phyloP scores from a whole-genome alignment of 106 monocot genomes.

The Platanthera zijinensis region DNA sequence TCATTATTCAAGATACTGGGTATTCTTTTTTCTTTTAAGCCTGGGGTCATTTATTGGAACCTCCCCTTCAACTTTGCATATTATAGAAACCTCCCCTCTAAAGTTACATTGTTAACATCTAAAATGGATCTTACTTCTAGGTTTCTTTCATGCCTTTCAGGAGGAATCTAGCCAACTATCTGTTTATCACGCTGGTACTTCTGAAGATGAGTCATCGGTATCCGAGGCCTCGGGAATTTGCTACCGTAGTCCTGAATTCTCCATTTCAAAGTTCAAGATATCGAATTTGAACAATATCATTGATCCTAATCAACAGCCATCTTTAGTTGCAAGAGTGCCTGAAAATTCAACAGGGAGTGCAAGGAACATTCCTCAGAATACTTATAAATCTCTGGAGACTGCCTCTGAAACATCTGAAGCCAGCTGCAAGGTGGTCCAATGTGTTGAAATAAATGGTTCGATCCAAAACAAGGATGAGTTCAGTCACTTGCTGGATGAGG shows the following conservation, averaged over 20 bases:
- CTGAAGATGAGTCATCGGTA: constrained; percentile 45
- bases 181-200: constrained; percentile 13
- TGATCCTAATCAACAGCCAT: constrained; percentile 4
- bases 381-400: constrained; percentile 24
- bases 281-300: constrained; percentile 11
- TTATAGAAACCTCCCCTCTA: too few species aligned
- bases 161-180: constrained; percentile 19
- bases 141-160: not conserved
- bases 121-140: not conserved
- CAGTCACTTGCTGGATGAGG: constrained; percentile 18
- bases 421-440: constrained; percentile 71
- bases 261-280: constrained; percentile 10
- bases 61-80: too few species aligned
- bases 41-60: not conserved
- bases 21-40: not conserved
- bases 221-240: constrained; percentile 36
- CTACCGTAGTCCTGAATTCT: constrained; percentile 33
- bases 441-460: constrained; percentile 57
- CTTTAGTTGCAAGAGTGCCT: not conserved
- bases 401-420: constrained; percentile 42
- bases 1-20: constrained; percentile 10
- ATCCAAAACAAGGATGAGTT: constrained; percentile 30
- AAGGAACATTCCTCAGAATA: constrained; percentile 2
- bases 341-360: not conserved
- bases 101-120: too few species aligned